phyloP scores from a whole-genome alignment of 208 protist genomes.

The Leishmania braziliensis region DNA sequence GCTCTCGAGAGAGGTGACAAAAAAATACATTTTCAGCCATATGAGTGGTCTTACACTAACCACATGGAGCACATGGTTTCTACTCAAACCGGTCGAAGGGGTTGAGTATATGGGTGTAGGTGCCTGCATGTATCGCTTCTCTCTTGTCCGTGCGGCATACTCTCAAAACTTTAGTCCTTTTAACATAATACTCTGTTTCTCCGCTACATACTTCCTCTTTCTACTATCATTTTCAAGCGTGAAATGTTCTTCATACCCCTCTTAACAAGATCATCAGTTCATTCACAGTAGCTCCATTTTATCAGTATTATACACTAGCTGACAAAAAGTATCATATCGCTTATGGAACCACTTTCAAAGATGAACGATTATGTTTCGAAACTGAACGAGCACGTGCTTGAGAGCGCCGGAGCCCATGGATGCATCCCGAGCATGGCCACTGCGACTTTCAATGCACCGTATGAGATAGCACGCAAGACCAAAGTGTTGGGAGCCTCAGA shows the following conservation, averaged over 20 bases:
- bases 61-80: not conserved
- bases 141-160: not conserved
- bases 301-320: not conserved
- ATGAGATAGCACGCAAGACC: slow-evolving; percentile 61
- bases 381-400: slow-evolving; percentile 46
- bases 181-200: slow-evolving; percentile 2
- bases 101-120: not conserved
- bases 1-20: not conserved
- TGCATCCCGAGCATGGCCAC: slow-evolving; percentile 57
- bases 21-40: not conserved
- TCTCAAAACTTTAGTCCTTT: not conserved
- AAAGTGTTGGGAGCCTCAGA: slow-evolving; percentile 44
- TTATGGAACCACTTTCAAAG: slow-evolving; percentile 1
- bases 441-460: slow-evolving; percentile 59
- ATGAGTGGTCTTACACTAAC: not conserved
- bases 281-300: not conserved
- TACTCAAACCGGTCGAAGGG: not conserved
- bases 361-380: slow-evolving; percentile 59
- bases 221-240: slow-evolving; percentile 5
- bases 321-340: not conserved
- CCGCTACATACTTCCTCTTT: not conserved
- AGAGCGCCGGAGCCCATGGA: slow-evolving; percentile 31
- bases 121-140: not conserved
- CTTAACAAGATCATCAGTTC: not conserved
- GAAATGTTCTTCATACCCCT: not conserved